Percentiles rank a stretch among this genome's conserved stretches.
These are phyloP conservation scores for Schwanniomyces occidentalis DNA, from an alignment of 805 yeast genomes.

Conservation along the genomic window DNA sequence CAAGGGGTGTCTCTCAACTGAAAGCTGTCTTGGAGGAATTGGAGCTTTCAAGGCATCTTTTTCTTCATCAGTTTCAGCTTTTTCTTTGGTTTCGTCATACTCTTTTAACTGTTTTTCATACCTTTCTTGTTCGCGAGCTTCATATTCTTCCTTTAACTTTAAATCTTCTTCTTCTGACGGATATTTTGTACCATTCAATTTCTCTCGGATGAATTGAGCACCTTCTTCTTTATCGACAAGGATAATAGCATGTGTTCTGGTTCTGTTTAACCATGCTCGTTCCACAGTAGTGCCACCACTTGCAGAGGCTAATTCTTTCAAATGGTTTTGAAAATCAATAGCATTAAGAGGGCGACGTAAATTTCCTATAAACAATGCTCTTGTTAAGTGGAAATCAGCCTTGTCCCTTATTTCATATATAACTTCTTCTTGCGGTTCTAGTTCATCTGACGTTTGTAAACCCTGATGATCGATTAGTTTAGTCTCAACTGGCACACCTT, in stretches of 20 bases:
- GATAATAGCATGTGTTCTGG: constrained; percentile 44
- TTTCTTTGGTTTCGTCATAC: constrained; percentile 11
- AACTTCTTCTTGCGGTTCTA: constrained; percentile 26
- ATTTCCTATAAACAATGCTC: constrained; percentile 48
- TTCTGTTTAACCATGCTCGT: constrained; percentile 45
- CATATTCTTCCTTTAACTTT: constrained; percentile 15
- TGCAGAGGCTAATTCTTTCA: constrained; percentile 28
- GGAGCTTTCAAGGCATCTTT: constrained; percentile 14
- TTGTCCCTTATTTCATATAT: constrained; percentile 32
- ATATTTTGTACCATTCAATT: constrained; percentile 35
- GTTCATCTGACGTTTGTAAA: constrained; percentile 10
- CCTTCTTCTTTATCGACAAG: constrained; percentile 41
- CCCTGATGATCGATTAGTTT: constrained; percentile 20
- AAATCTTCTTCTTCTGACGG: constrained; percentile 29
- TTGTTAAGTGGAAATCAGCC: constrained; percentile 37
- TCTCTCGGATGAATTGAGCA: constrained; percentile 33
- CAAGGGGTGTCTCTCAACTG: constrained; percentile 23
- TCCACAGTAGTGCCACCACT: constrained; percentile 26
- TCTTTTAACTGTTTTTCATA: constrained; percentile 16
- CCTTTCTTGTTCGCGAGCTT: constrained; percentile 20
- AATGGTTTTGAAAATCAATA: constrained; percentile 34
- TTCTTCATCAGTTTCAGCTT: constrained; percentile 4
- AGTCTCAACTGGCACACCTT: constrained; percentile 3
- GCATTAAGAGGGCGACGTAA: constrained; percentile 40
- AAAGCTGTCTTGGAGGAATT: constrained; percentile 16